phyloP scores from a whole-genome alignment of 1,284 basidiomycete species.

The Blastosporella zonata region DNA sequence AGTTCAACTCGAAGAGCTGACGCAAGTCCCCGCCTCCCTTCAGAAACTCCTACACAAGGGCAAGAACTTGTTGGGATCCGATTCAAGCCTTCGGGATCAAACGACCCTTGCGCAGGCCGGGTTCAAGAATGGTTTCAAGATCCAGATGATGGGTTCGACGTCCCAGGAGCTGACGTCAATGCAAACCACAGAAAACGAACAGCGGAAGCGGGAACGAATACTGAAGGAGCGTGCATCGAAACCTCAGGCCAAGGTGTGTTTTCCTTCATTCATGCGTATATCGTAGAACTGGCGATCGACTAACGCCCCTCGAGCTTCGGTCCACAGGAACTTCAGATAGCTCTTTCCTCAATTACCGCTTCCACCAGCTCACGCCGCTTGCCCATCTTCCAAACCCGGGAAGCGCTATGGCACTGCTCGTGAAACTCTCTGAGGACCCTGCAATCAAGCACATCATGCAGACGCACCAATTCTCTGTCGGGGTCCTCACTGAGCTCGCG shows the following conservation, averaged over 20 bases:
- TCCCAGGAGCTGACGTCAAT: conserved; percentile 51
- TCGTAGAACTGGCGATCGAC: background rate
- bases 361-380: conserved; percentile 62
- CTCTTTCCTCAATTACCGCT: conserved; percentile 47
- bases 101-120: conserved; percentile 50
- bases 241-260: conserved; percentile 54
- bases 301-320: conserved; percentile 32
- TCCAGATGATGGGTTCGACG: conserved; percentile 68
- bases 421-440: conserved; percentile 61
- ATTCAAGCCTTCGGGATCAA: conserved; percentile 28
- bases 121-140: conserved; percentile 57
- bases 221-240: conserved; percentile 56
- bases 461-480: conserved; percentile 61
- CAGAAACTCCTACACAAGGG: conserved; percentile 76
- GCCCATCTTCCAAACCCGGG: conserved; percentile 61
- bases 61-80: conserved; percentile 41
- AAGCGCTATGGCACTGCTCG: conserved; percentile 50
- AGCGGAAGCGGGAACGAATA: conserved; percentile 52
- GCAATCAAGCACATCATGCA: conserved; percentile 70
- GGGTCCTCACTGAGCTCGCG: conserved; percentile 68
- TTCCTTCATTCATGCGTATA: background rate
- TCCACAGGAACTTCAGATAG: conserved; percentile 46
- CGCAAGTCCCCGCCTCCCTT: conserved; percentile 55
- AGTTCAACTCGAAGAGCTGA: conserved; percentile 54
- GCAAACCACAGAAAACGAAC: conserved; percentile 54